phyloP scores from a whole-genome alignment of 2,329 filamentous ascomycete genomes.

The Fusarium pseudograminearum region DNA sequence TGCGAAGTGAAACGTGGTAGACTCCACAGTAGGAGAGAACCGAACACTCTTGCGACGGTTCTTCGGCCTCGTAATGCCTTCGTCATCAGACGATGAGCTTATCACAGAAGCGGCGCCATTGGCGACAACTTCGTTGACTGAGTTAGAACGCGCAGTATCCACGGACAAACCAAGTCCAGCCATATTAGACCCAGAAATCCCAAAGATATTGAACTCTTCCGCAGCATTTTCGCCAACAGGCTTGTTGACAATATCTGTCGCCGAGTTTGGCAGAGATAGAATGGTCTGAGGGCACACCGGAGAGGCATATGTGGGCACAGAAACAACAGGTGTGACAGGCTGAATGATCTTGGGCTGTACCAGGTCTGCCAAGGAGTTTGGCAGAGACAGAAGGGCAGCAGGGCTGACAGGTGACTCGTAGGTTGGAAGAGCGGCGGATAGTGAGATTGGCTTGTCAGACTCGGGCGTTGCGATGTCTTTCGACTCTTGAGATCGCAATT shows the following conservation, averaged over 20 bases:
- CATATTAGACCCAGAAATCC: constrained; percentile 7
- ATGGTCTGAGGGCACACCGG: constrained; percentile 61
- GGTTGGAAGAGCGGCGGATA: neutral
- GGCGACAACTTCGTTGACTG: constrained; percentile 9
- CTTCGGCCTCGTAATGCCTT: constrained; percentile 36
- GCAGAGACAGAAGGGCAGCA: constrained; percentile 61
- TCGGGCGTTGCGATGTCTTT: constrained; percentile 11
- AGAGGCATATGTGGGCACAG: constrained; percentile 32
- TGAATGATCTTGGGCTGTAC: constrained; percentile 11
- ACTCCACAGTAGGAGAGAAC: constrained; percentile 76
- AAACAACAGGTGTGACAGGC: neutral
- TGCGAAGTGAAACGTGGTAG: constrained; percentile 67
- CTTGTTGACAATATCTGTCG: constrained; percentile 7
- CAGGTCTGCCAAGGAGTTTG: constrained; percentile 61
- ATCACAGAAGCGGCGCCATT: constrained; percentile 20
- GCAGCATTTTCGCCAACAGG: neutral
- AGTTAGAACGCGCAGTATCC: constrained; percentile 3
- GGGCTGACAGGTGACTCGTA: constrained; percentile 59
- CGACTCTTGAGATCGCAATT: constrained; percentile 13
- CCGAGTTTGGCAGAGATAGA: constrained; percentile 67
- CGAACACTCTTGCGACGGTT: constrained; percentile 74
- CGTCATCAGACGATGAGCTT: constrained; percentile 37
- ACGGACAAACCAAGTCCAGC: constrained; percentile 19
- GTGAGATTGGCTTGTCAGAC: constrained; percentile 7
- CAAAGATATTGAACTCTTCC: constrained; percentile 6